Conservation (phyloP, 148 eudicot species). For the Vaccinium darrowii region DNA sequence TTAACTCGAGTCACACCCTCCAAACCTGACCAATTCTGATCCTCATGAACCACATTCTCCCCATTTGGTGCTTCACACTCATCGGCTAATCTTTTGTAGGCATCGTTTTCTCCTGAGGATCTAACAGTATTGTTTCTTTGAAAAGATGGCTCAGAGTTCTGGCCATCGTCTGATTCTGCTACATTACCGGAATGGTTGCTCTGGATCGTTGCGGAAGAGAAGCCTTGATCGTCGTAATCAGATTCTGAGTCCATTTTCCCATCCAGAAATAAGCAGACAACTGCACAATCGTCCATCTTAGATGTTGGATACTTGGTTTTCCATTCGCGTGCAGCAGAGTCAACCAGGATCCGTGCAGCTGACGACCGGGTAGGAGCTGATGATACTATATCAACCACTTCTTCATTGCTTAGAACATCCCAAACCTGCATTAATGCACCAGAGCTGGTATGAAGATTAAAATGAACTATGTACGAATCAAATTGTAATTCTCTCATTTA, state of each 20-base stretch:
- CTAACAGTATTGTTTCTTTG: conserved; percentile 79
- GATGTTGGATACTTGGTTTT: conserved; percentile 94
- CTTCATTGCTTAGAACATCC: conserved; percentile 97
- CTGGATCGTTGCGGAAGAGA: conserved; percentile 71
- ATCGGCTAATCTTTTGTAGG: conserved; percentile 37
- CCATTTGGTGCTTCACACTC: conserved; percentile 34
- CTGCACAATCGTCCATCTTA: conserved; percentile 97
- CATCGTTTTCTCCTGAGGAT: conserved; percentile 56
- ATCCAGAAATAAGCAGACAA: conserved; percentile 81
- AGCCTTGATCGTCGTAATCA: conserved; percentile 69
- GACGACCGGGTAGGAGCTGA: conserved; percentile 74
- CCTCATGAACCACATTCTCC: conserved; percentile 40
- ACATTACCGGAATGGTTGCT: conserved; percentile 69
- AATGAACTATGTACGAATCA: not conserved
- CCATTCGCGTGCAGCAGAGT: conserved; percentile 88
- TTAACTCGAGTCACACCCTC: conserved; percentile 97
- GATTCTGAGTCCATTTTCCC: conserved; percentile 86
- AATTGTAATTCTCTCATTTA: not conserved
- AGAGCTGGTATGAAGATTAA: conserved; percentile 1
- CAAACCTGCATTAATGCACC: conserved; percentile 51
- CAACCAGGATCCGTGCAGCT: conserved; percentile 77
- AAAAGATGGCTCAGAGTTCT: conserved; percentile 70
- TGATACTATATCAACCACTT: conserved; percentile 79
- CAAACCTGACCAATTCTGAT: conserved; percentile 91
- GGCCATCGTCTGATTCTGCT: conserved; percentile 76